phyloP scores from a whole-genome alignment of 345 rosid species.

The Triadica sebifera region DNA sequence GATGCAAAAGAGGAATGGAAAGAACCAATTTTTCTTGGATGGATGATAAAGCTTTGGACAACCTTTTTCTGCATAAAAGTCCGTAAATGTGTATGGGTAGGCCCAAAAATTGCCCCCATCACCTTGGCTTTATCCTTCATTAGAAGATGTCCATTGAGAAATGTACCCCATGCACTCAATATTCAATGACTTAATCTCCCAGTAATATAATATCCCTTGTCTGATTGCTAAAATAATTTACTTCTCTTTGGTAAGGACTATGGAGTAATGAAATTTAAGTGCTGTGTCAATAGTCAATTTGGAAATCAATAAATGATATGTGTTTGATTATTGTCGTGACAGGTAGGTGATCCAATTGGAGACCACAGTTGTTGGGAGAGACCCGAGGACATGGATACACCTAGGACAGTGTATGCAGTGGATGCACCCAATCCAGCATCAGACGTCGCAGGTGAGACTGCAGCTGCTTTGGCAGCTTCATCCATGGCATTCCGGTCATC shows the following conservation, averaged over 20 bases:
- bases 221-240: too few relatives aligned
- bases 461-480: conserved; percentile 83
- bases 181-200: neutral
- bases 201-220: too few relatives aligned
- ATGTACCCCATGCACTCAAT: neutral
- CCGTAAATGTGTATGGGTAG: neutral
- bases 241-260: neutral
- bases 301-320: neutral
- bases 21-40: neutral
- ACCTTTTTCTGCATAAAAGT: neutral
- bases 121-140: neutral
- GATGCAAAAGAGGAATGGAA: neutral
- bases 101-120: neutral
- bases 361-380: conserved; percentile 98
- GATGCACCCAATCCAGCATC: conserved; percentile 89
- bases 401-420: conserved; percentile 69
- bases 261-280: neutral
- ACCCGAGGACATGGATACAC: conserved; percentile 96
- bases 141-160: neutral
- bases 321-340: neutral
- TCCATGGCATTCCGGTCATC: conserved; percentile 80
- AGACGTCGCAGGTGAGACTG: conserved; percentile 85
- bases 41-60: neutral
- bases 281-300: neutral
- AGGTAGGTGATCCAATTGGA: conserved; percentile 87